phyloP scores from a whole-genome alignment of 495 filamentous ascomycete genomes.

The Neurospora cerealis region DNA sequence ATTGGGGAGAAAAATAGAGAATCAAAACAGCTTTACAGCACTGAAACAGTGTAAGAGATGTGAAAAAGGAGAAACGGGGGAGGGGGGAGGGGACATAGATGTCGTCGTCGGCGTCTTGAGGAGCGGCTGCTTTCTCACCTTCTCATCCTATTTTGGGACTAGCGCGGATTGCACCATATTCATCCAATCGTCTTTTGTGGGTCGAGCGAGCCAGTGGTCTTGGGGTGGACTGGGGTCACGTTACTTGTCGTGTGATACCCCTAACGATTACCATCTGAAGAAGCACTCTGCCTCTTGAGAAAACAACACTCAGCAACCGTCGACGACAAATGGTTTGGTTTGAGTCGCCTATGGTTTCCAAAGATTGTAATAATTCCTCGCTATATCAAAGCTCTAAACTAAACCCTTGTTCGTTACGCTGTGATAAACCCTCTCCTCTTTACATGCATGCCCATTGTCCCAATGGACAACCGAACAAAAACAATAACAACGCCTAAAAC shows the following conservation, averaged over 20 bases:
- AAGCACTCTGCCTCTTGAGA: not conserved
- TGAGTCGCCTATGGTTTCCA: not conserved
- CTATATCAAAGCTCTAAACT: not conserved
- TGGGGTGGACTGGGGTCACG: not conserved
- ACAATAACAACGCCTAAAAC: not conserved
- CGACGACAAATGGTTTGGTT: not conserved
- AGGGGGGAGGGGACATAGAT: not conserved
- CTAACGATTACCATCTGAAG: not conserved
- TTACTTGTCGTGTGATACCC: not conserved
- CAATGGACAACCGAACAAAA: not conserved
- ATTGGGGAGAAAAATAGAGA: not conserved
- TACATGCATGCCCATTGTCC: not conserved
- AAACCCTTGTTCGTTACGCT: not conserved
- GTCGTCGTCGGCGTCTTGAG: constrained; percentile 19
- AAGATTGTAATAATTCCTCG: not conserved
- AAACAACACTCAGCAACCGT: not conserved
- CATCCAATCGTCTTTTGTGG: constrained; percentile 7
- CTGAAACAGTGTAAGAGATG: not conserved
- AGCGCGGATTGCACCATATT: constrained; percentile 27
- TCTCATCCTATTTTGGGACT: constrained; percentile 14
- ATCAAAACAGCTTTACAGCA: not conserved
- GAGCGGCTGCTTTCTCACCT: constrained; percentile 6
- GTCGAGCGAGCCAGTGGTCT: not conserved
- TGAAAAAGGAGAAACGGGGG: constrained; percentile 3
- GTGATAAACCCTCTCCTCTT: not conserved